Evolutionary conservation across 768 basidiomycete genomes (phyloP).

Genomic region (Stropharia rugosoannulata): DNA sequence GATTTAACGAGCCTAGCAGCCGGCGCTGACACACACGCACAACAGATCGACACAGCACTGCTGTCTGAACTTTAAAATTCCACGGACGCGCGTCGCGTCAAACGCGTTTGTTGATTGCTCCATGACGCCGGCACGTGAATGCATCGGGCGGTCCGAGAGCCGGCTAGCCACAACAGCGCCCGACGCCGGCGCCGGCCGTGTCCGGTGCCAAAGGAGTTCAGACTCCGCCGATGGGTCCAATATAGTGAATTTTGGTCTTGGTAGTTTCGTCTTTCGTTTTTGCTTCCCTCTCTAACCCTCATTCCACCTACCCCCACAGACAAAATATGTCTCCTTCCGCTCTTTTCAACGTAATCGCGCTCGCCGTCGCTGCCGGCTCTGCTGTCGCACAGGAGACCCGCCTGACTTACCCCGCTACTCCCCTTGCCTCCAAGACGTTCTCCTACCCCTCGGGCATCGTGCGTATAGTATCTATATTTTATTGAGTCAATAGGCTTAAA

Average conservation of each 20-base stretch:
- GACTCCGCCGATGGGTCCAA: too few species aligned
- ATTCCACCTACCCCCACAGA: background rate
- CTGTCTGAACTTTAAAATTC: conserved; percentile 9
- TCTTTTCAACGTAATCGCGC: conserved; percentile 3
- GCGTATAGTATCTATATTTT: background rate
- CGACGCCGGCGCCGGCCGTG: too few species aligned
- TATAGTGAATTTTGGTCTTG: too few species aligned
- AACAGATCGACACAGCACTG: background rate
- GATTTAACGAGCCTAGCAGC: background rate
- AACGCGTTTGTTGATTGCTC: conserved; percentile 17
- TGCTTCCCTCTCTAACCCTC: background rate
- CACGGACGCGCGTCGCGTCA: conserved; percentile 3
- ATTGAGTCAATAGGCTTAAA: too few species aligned
- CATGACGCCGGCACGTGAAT: conserved; percentile 3
- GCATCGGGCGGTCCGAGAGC: background rate
- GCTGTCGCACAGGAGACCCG: conserved; percentile 23
- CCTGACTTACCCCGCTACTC: conserved; percentile 41
- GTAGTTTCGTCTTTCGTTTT: background rate
- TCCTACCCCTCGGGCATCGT: conserved; percentile 29
- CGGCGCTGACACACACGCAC: conserved; percentile 22
- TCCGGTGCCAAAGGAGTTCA: too few species aligned
- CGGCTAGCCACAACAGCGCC: background rate
- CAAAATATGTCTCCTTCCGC: background rate
- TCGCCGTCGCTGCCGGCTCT: background rate
- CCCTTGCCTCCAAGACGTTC: conserved; percentile 40